phyloP scores from a whole-genome alignment of 2,329 filamentous ascomycete species.

The Cladosporium velox region DNA sequence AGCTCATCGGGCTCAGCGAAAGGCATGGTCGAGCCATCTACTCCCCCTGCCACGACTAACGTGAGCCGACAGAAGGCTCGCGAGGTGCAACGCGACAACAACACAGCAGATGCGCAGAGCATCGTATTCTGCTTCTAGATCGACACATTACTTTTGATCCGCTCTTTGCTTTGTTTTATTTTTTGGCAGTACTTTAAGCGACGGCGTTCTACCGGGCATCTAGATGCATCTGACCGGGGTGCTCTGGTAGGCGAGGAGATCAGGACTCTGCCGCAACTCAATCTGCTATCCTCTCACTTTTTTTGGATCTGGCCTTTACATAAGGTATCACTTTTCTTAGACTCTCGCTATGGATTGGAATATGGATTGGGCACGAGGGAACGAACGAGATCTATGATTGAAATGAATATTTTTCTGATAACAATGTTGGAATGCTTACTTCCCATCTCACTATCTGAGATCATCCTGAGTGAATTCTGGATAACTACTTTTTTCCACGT shows the following conservation, averaged over 20 bases:
- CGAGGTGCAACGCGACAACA: conserved; percentile 14
- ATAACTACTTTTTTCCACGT: neutral
- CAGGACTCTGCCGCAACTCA: neutral
- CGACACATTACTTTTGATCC: neutral
- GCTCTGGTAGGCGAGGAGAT: neutral
- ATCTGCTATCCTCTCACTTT: neutral
- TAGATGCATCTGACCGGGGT: neutral
- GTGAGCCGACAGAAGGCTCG: conserved; percentile 7
- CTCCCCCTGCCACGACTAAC: neutral
- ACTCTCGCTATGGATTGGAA: neutral
- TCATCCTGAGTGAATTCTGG: neutral
- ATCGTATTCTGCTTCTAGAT: conserved; percentile 19
- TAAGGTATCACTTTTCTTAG: neutral
- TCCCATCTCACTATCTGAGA: neutral
- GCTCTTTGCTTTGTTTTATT: neutral
- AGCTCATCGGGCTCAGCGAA: neutral
- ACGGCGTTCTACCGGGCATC: conserved; percentile 9
- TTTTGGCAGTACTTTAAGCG: conserved; percentile 9
- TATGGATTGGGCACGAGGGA: neutral
- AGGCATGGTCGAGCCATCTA: neutral
- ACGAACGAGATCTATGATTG: conserved; percentile 3
- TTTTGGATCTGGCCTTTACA: neutral
- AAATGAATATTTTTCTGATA: neutral
- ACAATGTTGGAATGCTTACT: neutral
- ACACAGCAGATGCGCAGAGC: neutral